Conservation (phyloP, 495 filamentous ascomycete genomes). For the Parathielavia appendiculata region DNA sequence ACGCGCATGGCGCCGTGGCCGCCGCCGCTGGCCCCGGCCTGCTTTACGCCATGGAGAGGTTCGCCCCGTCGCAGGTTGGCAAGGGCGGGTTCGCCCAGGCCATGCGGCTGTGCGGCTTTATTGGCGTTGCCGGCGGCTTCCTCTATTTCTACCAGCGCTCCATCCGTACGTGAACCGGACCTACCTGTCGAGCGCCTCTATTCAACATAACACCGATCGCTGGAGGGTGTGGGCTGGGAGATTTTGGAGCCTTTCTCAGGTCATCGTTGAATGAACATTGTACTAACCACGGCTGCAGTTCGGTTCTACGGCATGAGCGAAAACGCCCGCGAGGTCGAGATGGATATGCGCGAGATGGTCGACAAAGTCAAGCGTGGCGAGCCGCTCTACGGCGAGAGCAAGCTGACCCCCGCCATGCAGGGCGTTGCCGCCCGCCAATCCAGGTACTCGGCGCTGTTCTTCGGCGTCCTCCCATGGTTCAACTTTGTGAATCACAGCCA, state of each 20-base stretch:
- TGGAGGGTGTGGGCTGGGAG: not conserved
- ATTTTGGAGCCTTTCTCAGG: not conserved
- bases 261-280: not conserved
- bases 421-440: conserved; percentile 91
- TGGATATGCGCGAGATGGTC: conserved; percentile 99
- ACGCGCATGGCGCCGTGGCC: conserved; percentile 59
- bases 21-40: conserved; percentile 64
- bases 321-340: conserved; percentile 83
- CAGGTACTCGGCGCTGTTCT: conserved; percentile 76
- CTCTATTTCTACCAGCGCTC: conserved; percentile 74
- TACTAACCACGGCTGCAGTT: conserved; percentile 40
- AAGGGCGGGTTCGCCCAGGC: conserved; percentile 72
- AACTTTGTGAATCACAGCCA: conserved; percentile 97
- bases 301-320: conserved; percentile 94
- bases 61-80: conserved; percentile 75
- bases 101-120: conserved; percentile 69
- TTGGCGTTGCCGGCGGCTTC: conserved; percentile 71
- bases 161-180: conserved; percentile 39
- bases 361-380: conserved; percentile 85
- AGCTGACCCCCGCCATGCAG: conserved; percentile 78
- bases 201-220: not conserved
- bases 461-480: conserved; percentile 86
- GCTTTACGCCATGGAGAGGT: conserved; percentile 71
- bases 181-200: not conserved
- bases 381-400: conserved; percentile 81